Percentiles rank a stretch among this genome's conserved stretches.
These are phyloP conservation scores for Capronia coronata DNA, from an alignment of 2,329 filamentous ascomycete species.

Conservation along the genomic window DNA sequence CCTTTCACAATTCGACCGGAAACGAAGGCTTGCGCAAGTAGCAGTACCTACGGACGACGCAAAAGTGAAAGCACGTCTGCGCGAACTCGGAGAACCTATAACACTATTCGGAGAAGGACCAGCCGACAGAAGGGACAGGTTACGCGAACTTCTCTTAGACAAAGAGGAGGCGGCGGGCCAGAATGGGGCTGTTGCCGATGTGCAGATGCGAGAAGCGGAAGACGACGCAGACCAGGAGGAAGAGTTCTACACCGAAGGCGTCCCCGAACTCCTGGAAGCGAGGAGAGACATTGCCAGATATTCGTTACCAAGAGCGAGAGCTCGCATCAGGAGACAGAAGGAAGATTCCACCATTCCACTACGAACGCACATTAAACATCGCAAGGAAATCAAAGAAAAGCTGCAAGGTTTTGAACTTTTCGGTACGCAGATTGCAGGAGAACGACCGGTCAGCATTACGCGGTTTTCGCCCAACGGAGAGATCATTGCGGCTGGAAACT, in stretches of 20 bases:
- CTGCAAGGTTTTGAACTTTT: conserved; percentile 81
- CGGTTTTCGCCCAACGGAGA: conserved; percentile 82
- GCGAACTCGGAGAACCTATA: conserved; percentile 85
- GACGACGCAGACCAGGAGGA: conserved; percentile 71
- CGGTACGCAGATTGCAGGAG: conserved; percentile 85
- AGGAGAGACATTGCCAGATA: conserved; percentile 73
- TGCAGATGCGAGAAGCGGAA: conserved; percentile 51
- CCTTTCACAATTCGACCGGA: conserved; percentile 81
- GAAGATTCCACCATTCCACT: conserved; percentile 75
- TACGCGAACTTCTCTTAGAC: conserved; percentile 72
- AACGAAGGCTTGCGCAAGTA: conserved; percentile 79
- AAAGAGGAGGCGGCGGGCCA: conserved; percentile 58
- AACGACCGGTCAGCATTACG: conserved; percentile 84
- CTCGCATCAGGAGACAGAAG: conserved; percentile 68
- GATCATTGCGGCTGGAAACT: conserved; percentile 82
- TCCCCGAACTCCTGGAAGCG: conserved; percentile 65
- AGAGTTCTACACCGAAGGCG: conserved; percentile 89
- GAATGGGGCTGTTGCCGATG: conserved; percentile 49
- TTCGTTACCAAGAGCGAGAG: conserved; percentile 74
- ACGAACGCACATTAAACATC: conserved; percentile 84
- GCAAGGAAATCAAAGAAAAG: conserved; percentile 79
- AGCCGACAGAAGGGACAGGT: conserved; percentile 74
- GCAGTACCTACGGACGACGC: conserved; percentile 91
- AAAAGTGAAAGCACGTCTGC: conserved; percentile 70
- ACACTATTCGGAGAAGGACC: conserved; percentile 90